Base-by-base conservation (phyloP, 345 rosid genomes). In the Pistacia vera region DNA sequence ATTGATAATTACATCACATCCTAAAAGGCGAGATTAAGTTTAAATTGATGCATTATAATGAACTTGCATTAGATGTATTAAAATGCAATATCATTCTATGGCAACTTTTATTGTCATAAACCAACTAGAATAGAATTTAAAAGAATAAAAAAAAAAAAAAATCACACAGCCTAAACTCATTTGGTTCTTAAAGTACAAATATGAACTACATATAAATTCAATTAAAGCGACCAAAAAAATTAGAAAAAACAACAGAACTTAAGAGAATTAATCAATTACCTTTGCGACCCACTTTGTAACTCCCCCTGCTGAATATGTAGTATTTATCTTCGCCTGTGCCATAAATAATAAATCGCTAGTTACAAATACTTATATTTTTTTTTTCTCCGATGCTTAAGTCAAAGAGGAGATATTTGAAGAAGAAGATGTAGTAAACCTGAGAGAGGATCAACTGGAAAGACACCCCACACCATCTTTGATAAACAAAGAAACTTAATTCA, bases 261-360 rank as follows among this genome's bases (percentile, higher is more conserved):
- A 13, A 44, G 18, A 28, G 33, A 33, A 35, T 1, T 8, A 67
- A 51, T 35, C 33, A 66, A 38, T 22, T 79, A 91, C 96, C 98
- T 87, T 87, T 93, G 49, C 98, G 90, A 70, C 98, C 98, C 73
- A 93, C 93, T 82, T 82, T 85, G 83, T 82, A 90, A 4, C 75
- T 78, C 51, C 97, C 98, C 75, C 82, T 88, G 30, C 75, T 55
- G 78, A 90, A 90, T 55, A 93, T 87, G 67, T 80, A 92, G 83
- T 90, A 89, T 73, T 83, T 90, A 12, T 87, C 91, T 81, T 89
- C 97, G 74, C 90, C 97, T 87, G 88, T 63, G 33, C 35, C 11
- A 10, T 12, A 9, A 63, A 6, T 18, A 6, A 1, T 22, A 68
- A 30, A 68, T 46, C 16, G 0, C 38, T 49, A 63, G 48, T 22